Conservation (phyloP, 495 filamentous ascomycete species). For the Penicillium coprophilum region DNA sequence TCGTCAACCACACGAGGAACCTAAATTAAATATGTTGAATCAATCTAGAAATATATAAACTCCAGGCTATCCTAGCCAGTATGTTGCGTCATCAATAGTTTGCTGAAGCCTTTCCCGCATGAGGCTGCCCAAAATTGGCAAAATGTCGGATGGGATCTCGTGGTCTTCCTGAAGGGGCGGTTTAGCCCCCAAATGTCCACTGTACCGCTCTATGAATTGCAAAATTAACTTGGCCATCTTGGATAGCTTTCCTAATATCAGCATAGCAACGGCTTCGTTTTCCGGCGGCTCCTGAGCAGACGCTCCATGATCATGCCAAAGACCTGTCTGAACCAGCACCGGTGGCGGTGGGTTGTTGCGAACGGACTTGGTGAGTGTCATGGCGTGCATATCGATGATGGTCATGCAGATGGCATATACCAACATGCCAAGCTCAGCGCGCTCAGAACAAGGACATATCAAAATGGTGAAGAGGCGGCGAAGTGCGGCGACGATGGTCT, state of each 20-base stretch:
- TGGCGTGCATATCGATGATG: constrained; percentile 18
- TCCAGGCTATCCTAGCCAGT: neutral
- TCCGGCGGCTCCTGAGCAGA: neutral
- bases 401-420: constrained; percentile 17
- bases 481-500: neutral
- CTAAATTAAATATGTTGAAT: too few species aligned
- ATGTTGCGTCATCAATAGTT: neutral
- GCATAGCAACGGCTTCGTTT: constrained; percentile 1
- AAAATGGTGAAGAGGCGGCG: constrained; percentile 17
- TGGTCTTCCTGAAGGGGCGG: neutral
- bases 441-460: constrained; percentile 19
- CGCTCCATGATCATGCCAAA: neutral
- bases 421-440: constrained; percentile 14
- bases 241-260: constrained; percentile 17
- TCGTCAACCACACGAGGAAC: too few species aligned
- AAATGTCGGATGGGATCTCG: neutral
- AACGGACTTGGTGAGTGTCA: neutral
- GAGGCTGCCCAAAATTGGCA: neutral
- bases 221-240: constrained; percentile 18
- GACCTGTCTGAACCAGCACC: neutral
- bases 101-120: neutral
- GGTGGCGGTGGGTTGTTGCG: neutral
- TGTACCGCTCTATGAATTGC: constrained; percentile 18
- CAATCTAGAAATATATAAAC: too few species aligned
- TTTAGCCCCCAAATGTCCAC: constrained; percentile 1